phyloP scores from a whole-genome alignment of 495 filamentous ascomycete species.

The Viridothelium virens region DNA sequence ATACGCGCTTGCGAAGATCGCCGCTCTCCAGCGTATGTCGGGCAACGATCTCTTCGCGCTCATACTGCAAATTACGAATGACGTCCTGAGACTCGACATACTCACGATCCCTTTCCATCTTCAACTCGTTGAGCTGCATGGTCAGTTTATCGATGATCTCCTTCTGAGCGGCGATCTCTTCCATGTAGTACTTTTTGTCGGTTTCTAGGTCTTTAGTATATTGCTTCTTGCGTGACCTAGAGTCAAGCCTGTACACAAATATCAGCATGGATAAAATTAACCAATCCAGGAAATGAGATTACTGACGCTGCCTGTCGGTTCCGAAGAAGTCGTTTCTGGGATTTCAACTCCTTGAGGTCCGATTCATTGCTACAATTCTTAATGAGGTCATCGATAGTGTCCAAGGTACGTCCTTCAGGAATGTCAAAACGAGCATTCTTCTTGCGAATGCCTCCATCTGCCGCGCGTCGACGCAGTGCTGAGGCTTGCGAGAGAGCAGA shows the following conservation, averaged over 20 bases:
- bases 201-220: conserved; percentile 96
- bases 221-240: conserved; percentile 95
- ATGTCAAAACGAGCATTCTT: conserved; percentile 99
- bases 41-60: conserved; percentile 87
- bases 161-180: conserved; percentile 66
- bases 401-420: conserved; percentile 81
- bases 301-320: conserved; percentile 94
- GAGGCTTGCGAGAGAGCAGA: conserved; percentile 80
- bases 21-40: conserved; percentile 88
- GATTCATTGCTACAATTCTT: conserved; percentile 80
- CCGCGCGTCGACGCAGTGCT: conserved; percentile 96
- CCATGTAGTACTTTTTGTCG: conserved; percentile 85
- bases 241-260: conserved; percentile 62
- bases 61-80: conserved; percentile 66
- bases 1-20: conserved; percentile 92
- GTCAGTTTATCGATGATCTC: conserved; percentile 51
- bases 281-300: conserved; percentile 16
- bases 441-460: conserved; percentile 88
- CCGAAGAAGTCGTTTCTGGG: conserved; percentile 89
- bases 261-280: conserved; percentile 20
- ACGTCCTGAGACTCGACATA: conserved; percentile 66
- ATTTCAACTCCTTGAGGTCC: conserved; percentile 95
- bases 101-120: conserved; percentile 57
- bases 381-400: conserved; percentile 93
- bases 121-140: conserved; percentile 49